Conservation (phyloP, 2,329 filamentous ascomycete species). For the Kalaharituber pfeilii region DNA sequence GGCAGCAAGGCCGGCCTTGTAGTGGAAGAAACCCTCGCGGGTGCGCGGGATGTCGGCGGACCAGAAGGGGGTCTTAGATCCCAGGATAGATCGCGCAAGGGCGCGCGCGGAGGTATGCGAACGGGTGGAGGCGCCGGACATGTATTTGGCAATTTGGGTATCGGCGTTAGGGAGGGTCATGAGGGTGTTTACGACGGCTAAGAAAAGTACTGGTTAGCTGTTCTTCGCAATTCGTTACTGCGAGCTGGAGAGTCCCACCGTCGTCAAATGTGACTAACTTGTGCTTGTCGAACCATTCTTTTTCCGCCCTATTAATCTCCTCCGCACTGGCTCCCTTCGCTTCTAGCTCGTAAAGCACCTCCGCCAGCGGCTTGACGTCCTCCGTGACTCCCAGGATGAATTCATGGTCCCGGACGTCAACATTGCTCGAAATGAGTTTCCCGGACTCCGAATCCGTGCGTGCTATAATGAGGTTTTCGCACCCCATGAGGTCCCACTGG, state of each 20-base stretch:
- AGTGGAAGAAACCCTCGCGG: slow-evolving; percentile 86
- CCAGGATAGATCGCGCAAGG: slow-evolving; percentile 36
- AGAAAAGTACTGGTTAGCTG: no score
- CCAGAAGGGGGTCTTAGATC: slow-evolving; percentile 44
- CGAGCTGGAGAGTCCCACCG: slow-evolving; percentile 27
- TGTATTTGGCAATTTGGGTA: slow-evolving; percentile 50
- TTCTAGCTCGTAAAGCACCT: slow-evolving; percentile 84
- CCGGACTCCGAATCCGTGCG: slow-evolving; percentile 92
- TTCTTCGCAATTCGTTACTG: slow-evolving; percentile 1
- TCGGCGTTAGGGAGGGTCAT: slow-evolving; percentile 45
- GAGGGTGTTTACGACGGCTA: slow-evolving; percentile 59
- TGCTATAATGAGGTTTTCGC: slow-evolving; percentile 85
- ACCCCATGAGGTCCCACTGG: slow-evolving; percentile 97
- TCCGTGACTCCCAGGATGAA: slow-evolving; percentile 82
- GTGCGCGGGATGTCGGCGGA: slow-evolving; percentile 85
- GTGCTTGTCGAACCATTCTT: slow-evolving; percentile 72
- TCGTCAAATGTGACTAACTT: slow-evolving; percentile 84
- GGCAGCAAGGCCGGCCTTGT: slow-evolving; percentile 62
- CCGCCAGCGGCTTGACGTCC: slow-evolving; percentile 62
- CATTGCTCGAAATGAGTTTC: slow-evolving; percentile 70
- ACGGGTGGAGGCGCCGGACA: slow-evolving; percentile 24
- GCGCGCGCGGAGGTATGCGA: slow-evolving; percentile 47
- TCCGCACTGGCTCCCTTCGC: slow-evolving; percentile 53
- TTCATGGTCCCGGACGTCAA: slow-evolving; percentile 90
- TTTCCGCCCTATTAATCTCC: slow-evolving; percentile 75